Evolutionary conservation across 129 eudicot species (phyloP).

Genomic region (Helianthus tuberosus): DNA sequence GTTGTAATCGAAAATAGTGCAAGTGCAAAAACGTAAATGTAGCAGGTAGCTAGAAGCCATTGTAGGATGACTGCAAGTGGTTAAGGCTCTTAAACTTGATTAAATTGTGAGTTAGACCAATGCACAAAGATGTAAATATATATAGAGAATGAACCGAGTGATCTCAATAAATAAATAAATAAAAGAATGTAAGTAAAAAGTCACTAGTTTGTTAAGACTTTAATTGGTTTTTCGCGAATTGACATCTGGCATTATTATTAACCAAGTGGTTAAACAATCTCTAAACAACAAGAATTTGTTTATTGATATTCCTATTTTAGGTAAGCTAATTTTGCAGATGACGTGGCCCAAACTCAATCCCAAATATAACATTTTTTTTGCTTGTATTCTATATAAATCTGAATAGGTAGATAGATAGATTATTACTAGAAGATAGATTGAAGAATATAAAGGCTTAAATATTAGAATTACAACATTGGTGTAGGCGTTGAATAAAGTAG

Average conservation of each 20-base stretch:
- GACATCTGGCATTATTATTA: too few relatives aligned
- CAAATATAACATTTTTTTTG: too few relatives aligned
- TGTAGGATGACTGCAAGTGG: neutral
- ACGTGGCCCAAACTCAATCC: too few relatives aligned
- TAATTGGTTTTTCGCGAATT: neutral
- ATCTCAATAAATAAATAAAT: neutral
- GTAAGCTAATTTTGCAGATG: neutral
- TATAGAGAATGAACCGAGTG: neutral
- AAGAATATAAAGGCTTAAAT: too few relatives aligned
- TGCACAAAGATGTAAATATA: neutral
- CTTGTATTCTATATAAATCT: too few relatives aligned
- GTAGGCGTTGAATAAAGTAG: too few relatives aligned
- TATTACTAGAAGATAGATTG: too few relatives aligned
- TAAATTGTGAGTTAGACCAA: neutral
- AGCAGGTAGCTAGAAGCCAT: slow-evolving; percentile 20
- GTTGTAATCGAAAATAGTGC: neutral
- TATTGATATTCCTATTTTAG: neutral
- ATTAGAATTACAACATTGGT: too few relatives aligned
- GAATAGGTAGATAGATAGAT: too few relatives aligned
- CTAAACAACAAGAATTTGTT: neutral
- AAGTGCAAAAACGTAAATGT: neutral
- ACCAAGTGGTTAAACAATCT: neutral
- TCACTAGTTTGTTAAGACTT: neutral
- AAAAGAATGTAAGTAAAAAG: neutral
- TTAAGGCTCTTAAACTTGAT: slow-evolving; percentile 1